A percentile compares a stretch with the other conserved stretches of the same genome.
phyloP scores from a whole-genome alignment of 805 yeast species.

The Naumovozyma castellii region DNA sequence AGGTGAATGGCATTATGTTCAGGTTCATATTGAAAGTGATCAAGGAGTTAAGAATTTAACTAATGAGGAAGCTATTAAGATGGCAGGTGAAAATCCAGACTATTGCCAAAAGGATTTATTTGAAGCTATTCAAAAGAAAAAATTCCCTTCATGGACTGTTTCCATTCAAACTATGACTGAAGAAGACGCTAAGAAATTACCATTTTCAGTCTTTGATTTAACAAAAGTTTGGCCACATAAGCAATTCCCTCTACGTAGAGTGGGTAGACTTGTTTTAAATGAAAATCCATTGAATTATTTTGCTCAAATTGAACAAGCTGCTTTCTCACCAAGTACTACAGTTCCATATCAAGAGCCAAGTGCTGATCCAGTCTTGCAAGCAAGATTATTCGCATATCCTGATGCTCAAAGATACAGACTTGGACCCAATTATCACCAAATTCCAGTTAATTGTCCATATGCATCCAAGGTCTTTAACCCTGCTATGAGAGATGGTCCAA shows the following conservation, averaged over 20 bases:
- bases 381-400: slow-evolving; percentile 72
- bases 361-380: slow-evolving; percentile 77
- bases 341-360: slow-evolving; percentile 77
- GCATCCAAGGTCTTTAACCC: slow-evolving; percentile 52
- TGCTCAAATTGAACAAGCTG: slow-evolving; percentile 81
- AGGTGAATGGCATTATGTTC: slow-evolving; percentile 47
- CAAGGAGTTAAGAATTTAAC: slow-evolving; percentile 44
- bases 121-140: slow-evolving; percentile 67
- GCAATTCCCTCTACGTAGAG: slow-evolving; percentile 76
- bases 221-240: slow-evolving; percentile 90
- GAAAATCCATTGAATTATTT: slow-evolving; percentile 81
- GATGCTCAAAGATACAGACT: slow-evolving; percentile 81
- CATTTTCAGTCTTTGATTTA: slow-evolving; percentile 79
- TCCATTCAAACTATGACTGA: slow-evolving; percentile 82
- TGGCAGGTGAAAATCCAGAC: slow-evolving; percentile 76
- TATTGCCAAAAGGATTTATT: slow-evolving; percentile 72
- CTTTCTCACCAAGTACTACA: slow-evolving; percentile 78
- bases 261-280: slow-evolving; percentile 70
- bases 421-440: slow-evolving; percentile 64
- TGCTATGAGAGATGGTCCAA: slow-evolving; percentile 73
- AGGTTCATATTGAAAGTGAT: slow-evolving; percentile 45
- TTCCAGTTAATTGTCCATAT: slow-evolving; percentile 84
- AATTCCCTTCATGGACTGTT: slow-evolving; percentile 75
- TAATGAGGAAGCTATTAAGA: slow-evolving; percentile 57
- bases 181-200: slow-evolving; percentile 63